Conservation (phyloP, 1,284 basidiomycete genomes). For the Leccinum fuscescens region DNA sequence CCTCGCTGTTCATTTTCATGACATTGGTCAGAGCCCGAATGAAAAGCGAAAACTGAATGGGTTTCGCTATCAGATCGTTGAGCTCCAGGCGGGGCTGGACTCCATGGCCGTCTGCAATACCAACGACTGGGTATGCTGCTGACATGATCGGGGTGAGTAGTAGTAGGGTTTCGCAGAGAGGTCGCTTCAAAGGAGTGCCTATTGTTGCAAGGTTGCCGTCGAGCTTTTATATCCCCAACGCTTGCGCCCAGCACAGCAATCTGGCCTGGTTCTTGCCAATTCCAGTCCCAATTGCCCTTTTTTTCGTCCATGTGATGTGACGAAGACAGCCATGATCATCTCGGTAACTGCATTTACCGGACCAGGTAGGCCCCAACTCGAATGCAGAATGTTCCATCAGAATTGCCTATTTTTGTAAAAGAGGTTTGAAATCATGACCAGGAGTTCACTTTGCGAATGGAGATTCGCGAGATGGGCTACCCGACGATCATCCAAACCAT, state of each 20-base stretch:
- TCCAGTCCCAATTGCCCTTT: background rate
- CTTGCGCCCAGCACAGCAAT: background rate
- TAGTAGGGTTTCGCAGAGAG: background rate
- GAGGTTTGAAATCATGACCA: background rate
- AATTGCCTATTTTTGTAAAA: background rate
- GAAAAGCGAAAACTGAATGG: slow-evolving; percentile 20
- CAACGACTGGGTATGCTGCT: slow-evolving; percentile 7
- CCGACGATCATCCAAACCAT: background rate
- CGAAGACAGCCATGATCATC: no score
- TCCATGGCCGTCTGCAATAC: slow-evolving; percentile 4
- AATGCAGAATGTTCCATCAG: background rate
- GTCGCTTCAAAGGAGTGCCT: background rate
- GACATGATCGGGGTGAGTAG: background rate
- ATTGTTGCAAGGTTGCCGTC: background rate
- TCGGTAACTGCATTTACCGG: background rate
- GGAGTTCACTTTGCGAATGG: no score
- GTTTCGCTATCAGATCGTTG: slow-evolving; percentile 14
- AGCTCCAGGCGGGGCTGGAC: slow-evolving; percentile 17
- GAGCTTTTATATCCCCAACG: background rate
- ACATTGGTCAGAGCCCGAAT: slow-evolving; percentile 11
- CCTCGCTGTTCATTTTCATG: slow-evolving; percentile 6
- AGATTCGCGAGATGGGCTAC: no score
- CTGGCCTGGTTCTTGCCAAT: background rate
- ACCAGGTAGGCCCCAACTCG: background rate
- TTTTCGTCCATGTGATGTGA: background rate